Conservation (phyloP, 768 basidiomycete species). For the Auricularia sp. region DNA sequence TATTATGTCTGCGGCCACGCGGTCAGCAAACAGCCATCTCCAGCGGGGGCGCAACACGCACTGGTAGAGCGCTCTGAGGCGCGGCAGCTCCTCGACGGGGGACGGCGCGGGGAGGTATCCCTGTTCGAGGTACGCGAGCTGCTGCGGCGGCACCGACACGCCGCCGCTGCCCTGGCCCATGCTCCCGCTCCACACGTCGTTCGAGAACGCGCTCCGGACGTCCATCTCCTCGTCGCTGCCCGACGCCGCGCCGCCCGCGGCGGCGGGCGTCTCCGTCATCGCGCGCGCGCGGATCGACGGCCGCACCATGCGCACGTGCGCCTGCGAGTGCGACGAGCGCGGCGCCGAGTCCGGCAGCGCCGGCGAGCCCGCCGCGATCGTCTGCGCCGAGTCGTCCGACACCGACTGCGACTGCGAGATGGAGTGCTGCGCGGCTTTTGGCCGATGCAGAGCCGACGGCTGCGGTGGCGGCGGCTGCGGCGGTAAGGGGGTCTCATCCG, state of each 20-base stretch:
- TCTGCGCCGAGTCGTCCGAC: not conserved
- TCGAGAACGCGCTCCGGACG: not conserved
- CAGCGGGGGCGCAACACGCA: conserved; percentile 23
- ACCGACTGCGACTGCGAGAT: no score
- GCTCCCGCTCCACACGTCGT: not conserved
- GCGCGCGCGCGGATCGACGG: not conserved
- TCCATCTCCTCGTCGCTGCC: not conserved
- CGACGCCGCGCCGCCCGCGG: not conserved
- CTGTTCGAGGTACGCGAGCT: conserved; percentile 51
- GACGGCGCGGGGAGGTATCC: conserved; percentile 63
- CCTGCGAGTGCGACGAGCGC: not conserved
- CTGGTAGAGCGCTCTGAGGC: conserved; percentile 80
- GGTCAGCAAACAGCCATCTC: not conserved
- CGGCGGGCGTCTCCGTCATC: not conserved
- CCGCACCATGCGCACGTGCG: not conserved
- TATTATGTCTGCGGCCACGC: conserved; percentile 55
- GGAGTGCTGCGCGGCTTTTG: no score
- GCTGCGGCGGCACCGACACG: conserved; percentile 47
- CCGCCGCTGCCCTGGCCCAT: conserved; percentile 26
- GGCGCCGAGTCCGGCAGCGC: no score
- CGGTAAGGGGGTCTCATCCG: not conserved
- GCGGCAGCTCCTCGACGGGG: conserved; percentile 75
- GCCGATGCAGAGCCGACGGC: not conserved
- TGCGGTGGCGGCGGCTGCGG: not conserved
- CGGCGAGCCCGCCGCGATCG: not conserved